These are phyloP conservation scores for Lasiodiplodia hormozganensis DNA, from an alignment of 2,329 filamentous ascomycete genomes.

Conservation along the genomic window DNA sequence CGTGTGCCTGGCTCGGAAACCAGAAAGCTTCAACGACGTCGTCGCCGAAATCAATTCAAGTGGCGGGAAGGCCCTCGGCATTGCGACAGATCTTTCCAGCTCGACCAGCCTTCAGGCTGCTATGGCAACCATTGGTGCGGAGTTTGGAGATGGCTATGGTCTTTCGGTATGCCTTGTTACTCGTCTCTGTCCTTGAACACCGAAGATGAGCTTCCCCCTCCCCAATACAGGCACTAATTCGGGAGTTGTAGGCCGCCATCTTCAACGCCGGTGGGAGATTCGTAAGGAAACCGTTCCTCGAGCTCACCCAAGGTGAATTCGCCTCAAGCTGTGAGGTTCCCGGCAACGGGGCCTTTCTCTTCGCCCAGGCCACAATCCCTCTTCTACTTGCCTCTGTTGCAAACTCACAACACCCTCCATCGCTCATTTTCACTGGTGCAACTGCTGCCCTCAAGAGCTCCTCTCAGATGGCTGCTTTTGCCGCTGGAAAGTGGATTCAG, in stretches of 20 bases:
- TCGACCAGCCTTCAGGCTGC: constrained; percentile 63
- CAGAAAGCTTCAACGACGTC: constrained; percentile 69
- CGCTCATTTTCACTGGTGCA: constrained; percentile 85
- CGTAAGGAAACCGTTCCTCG: constrained; percentile 66
- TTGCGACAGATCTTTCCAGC: constrained; percentile 70
- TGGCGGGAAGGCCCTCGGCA: constrained; percentile 74
- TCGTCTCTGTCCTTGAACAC: not conserved
- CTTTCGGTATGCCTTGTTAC: constrained; percentile 38
- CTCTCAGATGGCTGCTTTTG: constrained; percentile 73
- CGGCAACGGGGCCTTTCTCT: constrained; percentile 72
- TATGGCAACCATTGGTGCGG: constrained; percentile 66
- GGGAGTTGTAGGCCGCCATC: constrained; percentile 61
- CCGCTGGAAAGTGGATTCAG: constrained; percentile 80
- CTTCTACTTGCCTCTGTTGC: constrained; percentile 61
- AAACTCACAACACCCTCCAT: constrained; percentile 69
- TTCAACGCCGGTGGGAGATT: constrained; percentile 72
- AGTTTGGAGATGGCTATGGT: constrained; percentile 59
- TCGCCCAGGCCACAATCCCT: constrained; percentile 75
- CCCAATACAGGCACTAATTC: not conserved
- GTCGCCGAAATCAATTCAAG: constrained; percentile 70
- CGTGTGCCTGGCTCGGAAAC: constrained; percentile 73
- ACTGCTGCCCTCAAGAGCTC: constrained; percentile 80
- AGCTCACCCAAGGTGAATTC: constrained; percentile 66
- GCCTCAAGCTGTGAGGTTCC: constrained; percentile 55
- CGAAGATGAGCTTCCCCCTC: constrained; percentile 37